phyloP scores from a whole-genome alignment of 495 filamentous ascomycete genomes.

The Aspergillus haitiensis region DNA sequence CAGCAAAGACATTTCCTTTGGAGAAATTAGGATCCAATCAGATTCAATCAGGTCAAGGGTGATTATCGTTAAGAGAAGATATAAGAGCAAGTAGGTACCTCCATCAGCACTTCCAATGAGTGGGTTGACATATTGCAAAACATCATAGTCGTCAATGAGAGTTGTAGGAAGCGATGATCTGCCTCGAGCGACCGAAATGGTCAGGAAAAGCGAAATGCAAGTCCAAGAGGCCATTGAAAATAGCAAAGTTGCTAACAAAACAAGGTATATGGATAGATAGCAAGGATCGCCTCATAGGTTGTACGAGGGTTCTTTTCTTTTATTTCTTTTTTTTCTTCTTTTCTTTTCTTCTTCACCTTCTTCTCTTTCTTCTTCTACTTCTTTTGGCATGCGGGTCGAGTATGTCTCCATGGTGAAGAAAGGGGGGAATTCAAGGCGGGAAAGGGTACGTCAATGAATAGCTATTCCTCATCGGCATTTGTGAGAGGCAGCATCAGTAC shows the following conservation, averaged over 20 bases:
- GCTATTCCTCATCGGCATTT: too few relatives aligned
- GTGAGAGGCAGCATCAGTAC: too few relatives aligned
- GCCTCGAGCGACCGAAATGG: slow-evolving; percentile 21
- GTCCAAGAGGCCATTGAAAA: slow-evolving; percentile 15
- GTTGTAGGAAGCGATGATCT: slow-evolving; percentile 16
- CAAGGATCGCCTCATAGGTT: not conserved
- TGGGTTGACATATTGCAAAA: slow-evolving; percentile 53
- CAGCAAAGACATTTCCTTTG: slow-evolving; percentile 67
- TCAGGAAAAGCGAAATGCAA: slow-evolving; percentile 23
- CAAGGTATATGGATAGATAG: not conserved
- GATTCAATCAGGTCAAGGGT: not conserved
- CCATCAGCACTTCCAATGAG: slow-evolving; percentile 62
- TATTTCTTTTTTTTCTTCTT: too few relatives aligned
- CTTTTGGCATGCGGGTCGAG: slow-evolving; percentile 17
- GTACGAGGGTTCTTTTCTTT: not conserved
- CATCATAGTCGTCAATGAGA: slow-evolving; percentile 39
- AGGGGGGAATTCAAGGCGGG: slow-evolving; percentile 5
- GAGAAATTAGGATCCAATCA: not conserved
- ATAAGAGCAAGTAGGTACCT: slow-evolving; percentile 36
- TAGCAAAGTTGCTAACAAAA: not conserved
- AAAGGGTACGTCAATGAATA: not conserved
- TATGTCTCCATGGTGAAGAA: slow-evolving; percentile 11
- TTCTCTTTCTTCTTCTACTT: too few relatives aligned
- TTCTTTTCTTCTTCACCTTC: too few relatives aligned
- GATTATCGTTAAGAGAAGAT: not conserved